These are phyloP conservation scores for Suillus spraguei DNA, from an alignment of 768 basidiomycete genomes.

Conservation along the genomic window DNA sequence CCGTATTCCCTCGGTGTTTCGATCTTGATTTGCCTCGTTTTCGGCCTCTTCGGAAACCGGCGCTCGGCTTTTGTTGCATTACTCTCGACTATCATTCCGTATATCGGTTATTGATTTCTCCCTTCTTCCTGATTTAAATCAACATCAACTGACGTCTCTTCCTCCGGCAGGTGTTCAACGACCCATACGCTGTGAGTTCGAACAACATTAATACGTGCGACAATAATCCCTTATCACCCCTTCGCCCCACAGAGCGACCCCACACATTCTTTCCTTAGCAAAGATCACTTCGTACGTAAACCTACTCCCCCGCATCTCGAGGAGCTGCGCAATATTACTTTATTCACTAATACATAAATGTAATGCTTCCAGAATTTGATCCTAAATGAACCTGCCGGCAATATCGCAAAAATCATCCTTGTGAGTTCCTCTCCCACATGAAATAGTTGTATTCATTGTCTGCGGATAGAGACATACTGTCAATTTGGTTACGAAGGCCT, in stretches of 20 bases:
- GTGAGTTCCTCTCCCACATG: slow-evolving; percentile 38
- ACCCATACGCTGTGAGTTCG: slow-evolving; percentile 67
- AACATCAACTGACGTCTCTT: not conserved
- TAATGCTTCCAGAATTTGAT: slow-evolving; percentile 59
- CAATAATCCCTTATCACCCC: slow-evolving; percentile 15
- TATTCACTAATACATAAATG: not conserved
- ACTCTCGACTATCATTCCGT: not conserved
- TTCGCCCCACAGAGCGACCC: slow-evolving; percentile 67
- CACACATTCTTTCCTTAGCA: slow-evolving; percentile 87
- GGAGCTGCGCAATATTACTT: slow-evolving; percentile 10
- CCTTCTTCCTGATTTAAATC: not conserved
- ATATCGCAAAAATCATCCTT: slow-evolving; percentile 69
- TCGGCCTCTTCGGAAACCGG: not conserved
- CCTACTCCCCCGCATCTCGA: not conserved
- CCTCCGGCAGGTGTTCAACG: slow-evolving; percentile 63
- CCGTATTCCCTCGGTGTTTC: not conserved
- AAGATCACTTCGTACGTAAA: slow-evolving; percentile 83
- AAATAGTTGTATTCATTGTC: slow-evolving; percentile 1
- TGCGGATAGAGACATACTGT: slow-evolving; percentile 59
- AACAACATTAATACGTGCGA: slow-evolving; percentile 13
- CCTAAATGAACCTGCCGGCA: slow-evolving; percentile 82
- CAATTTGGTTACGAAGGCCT: slow-evolving; percentile 70
- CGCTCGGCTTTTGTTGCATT: not conserved
- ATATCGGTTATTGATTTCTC: not conserved
- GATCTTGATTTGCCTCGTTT: not conserved